phyloP scores from a whole-genome alignment of 2,329 filamentous ascomycete genomes.

The Pseudopithomyces chartarum region DNA sequence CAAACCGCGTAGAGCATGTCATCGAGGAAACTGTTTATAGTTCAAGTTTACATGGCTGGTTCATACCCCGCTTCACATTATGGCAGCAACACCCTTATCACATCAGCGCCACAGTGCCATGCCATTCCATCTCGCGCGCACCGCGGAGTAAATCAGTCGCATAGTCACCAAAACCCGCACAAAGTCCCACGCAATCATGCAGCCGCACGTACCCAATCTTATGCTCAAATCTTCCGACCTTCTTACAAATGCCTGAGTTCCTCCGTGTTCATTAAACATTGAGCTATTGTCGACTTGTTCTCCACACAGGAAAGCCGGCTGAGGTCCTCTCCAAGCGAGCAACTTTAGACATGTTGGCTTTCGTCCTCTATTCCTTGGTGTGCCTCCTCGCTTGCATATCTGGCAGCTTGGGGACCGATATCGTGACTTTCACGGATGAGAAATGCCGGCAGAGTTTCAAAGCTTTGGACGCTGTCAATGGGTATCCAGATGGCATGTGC shows the following conservation, averaged over 20 bases:
- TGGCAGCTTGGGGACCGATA: slow-evolving; percentile 12
- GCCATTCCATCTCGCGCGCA: no score
- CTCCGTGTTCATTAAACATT: neutral
- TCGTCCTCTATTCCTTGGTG: neutral
- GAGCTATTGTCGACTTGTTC: neutral
- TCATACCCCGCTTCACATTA: no score
- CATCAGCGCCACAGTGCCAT: no score
- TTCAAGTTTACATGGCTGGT: no score
- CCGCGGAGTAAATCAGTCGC: neutral
- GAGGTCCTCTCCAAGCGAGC: neutral
- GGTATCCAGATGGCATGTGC: slow-evolving; percentile 22
- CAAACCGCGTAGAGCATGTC: no score
- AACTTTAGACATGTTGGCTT: slow-evolving; percentile 11
- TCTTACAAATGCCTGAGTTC: slow-evolving; percentile 10
- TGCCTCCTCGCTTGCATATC: neutral
- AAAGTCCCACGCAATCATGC: neutral
- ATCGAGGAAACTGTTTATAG: no score
- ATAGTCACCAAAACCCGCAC: neutral
- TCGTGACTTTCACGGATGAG: slow-evolving; percentile 18
- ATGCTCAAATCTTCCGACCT: slow-evolving; percentile 6
- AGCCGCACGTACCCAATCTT: neutral
- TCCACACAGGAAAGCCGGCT: slow-evolving; percentile 5
- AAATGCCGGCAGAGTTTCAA: slow-evolving; percentile 18
- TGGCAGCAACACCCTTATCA: no score
- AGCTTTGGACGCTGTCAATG: slow-evolving; percentile 18